Base-by-base conservation (phyloP, 805 yeast species). In the Lipomyces starkeyi region DNA sequence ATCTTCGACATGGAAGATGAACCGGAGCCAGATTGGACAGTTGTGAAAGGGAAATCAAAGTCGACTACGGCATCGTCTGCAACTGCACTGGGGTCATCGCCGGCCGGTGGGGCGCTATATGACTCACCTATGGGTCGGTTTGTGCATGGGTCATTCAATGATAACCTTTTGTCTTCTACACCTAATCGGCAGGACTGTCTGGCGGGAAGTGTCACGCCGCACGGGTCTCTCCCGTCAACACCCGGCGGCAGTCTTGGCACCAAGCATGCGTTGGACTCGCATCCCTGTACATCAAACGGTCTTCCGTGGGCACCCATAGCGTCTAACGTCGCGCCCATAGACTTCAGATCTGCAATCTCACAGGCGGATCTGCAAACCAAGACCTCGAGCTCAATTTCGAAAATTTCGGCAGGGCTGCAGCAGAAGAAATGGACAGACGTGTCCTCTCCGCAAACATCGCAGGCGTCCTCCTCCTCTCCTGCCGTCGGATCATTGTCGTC, bases 1-100 rank as follows among this genome's bases (percentile, higher is more conserved):
- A 67, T 71, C 20, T 71, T 71, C 56, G 73, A 71, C 20, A 71
- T 71, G 73, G 73, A 71, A n/a, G 73, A 71, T 35, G 73, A 67
- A 43, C 22, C 62, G 2, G 62, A 54, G 54, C 35, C 55, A 5
- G 63, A 59, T 29, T 65, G 69, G 69, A 49, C n/a, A 14, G 64
- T 59, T 11, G 71, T 61, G 49, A 66, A 69, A 34, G 63, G 62
- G 0, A 68, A 68, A 25, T 6, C 67, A 20, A 65, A 71, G 66
- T 53, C 54, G 9, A 22, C 20, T 17, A 9, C 64, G 13, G 43
- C 63, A 14, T 13, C 53, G 1, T 37, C 63, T 11, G 70, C 64
- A 3, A 71, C 63, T 59, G 25, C 66, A 7, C 34, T 64, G 29
- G 59, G 71, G 17, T 68, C 75, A 1, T 65, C 74, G 17, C 40